These are phyloP conservation scores for Poa annua DNA, from an alignment of 176 grass and related monocot species.

Conservation along the genomic window DNA sequence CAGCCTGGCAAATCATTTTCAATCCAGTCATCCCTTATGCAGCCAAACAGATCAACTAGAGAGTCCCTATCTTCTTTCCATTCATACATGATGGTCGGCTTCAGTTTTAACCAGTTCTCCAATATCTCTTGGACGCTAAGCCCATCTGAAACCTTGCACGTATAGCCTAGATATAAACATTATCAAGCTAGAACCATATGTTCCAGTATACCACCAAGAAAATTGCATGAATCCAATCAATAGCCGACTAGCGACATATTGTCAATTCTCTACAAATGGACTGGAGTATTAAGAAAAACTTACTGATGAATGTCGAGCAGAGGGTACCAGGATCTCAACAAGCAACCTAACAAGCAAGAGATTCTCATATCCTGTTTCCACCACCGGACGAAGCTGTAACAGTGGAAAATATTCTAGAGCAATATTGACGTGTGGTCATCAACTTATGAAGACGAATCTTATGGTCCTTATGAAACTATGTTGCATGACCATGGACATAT, in stretches of 20 bases:
- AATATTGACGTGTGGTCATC: not conserved
- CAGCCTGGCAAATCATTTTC: conserved; percentile 91
- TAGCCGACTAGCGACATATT: not conserved
- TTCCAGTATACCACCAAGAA: conserved; percentile 4
- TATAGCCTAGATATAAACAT: conserved; percentile 42
- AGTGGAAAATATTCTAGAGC: conserved; percentile 11
- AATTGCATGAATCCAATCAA: conserved; percentile 13
- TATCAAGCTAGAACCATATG: conserved; percentile 39
- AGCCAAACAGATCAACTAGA: conserved; percentile 83
- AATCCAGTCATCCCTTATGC: conserved; percentile 90
- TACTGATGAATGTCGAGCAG: conserved; percentile 77
- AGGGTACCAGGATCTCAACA: conserved; percentile 67
- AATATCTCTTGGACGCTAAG: conserved; percentile 73
- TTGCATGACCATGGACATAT: not conserved
- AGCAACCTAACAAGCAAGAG: conserved; percentile 95
- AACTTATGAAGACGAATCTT: conserved; percentile 20
- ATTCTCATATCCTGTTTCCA: conserved; percentile 96
- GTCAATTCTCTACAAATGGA: not conserved
- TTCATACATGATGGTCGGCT: conserved; percentile 75
- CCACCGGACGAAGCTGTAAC: conserved; percentile 86
- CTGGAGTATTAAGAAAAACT: conserved; percentile 18
- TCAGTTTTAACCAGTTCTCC: conserved; percentile 74
- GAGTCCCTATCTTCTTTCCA: conserved; percentile 83
- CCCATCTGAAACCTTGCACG: conserved; percentile 88
- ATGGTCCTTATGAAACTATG: not conserved